Evolutionary conservation across 2,329 filamentous ascomycete genomes (phyloP), one percentile per base, ranked within the genome.

Genomic region (Verruconis gallopava): DNA sequence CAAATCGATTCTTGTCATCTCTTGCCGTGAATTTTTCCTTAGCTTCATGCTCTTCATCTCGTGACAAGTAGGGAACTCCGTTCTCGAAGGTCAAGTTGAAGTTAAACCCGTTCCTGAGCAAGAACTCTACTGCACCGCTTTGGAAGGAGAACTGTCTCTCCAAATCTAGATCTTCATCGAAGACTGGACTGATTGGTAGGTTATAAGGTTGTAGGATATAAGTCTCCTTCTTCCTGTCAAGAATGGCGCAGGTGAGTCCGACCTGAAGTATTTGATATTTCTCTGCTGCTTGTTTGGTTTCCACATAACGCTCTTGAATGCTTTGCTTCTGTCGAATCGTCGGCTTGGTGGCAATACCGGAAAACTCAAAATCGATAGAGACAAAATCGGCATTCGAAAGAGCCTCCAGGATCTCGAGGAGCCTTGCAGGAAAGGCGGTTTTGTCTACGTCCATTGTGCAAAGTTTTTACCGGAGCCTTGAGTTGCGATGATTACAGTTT

Each of bases 151-250:
- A 74, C 40, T 68, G 68, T n/a, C 78, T 68, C 47, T 78, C 72
- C 33, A 81, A 53, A 13, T 72, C 71, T 19, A 79, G 54, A 13
- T 65, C 65, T 42, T 72, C 65, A 17, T 64, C 57, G 20, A 72
- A 55, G 9, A 77, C 52, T 1, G 78, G 77, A 47, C 64, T 75
- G 40, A 82, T 54, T 49, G 71, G 66, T 57, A 81, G 67, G 56
- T 81, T 81, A 61, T 77, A 81, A 2, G 78, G 75, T 18, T 70
- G 69, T 22, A 77, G 60, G 4, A 69, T 62, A 51, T 81, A 82
- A 47, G 58, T 57, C 61, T 70, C 69, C 51, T 64, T 67, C 6
- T 67, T 57, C 4, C 53, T 48, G 53, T 77, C 68, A 53, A 80
- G 73, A 40, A 64, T 63, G n/a, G 74, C 74, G 50, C 76, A 72